Conservation (phyloP, 2,329 filamentous ascomycete genomes). For the Phyllosticta ampelicida region DNA sequence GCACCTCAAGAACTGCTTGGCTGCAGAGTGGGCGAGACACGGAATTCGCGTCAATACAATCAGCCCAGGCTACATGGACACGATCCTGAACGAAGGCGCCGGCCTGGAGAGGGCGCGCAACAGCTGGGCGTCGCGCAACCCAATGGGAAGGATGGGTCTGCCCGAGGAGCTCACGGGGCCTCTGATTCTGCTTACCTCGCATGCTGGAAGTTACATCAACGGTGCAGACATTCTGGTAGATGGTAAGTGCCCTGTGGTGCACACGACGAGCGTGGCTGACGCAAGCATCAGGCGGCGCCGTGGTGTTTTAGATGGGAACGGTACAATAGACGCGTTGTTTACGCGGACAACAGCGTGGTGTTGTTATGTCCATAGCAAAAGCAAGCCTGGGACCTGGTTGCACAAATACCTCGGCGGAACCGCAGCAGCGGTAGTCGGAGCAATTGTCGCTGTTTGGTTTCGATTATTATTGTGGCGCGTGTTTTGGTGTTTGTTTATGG, state of each 20-base stretch:
- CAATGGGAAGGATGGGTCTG: constrained; percentile 53
- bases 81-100: constrained; percentile 57
- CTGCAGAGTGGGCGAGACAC: constrained; percentile 61
- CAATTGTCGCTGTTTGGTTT: background rate
- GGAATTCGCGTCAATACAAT: constrained; percentile 63
- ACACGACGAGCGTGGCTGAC: background rate
- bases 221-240: constrained; percentile 57
- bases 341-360: background rate
- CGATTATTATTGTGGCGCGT: background rate
- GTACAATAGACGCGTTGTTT: background rate
- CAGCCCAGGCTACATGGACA: constrained; percentile 68
- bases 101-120: constrained; percentile 43
- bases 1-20: constrained; percentile 52
- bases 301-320: constrained; percentile 5
- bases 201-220: constrained; percentile 56
- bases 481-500: background rate
- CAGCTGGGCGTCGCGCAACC: constrained; percentile 50
- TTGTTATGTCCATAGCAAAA: background rate
- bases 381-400: background rate
- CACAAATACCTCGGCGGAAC: background rate
- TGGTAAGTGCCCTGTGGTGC: constrained; percentile 25
- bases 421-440: background rate
- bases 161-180: constrained; percentile 53
- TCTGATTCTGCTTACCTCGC: constrained; percentile 50
- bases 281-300: background rate